Conservation (phyloP, 2,329 filamentous ascomycete genomes). For the Pestalotiopsis sp. region DNA sequence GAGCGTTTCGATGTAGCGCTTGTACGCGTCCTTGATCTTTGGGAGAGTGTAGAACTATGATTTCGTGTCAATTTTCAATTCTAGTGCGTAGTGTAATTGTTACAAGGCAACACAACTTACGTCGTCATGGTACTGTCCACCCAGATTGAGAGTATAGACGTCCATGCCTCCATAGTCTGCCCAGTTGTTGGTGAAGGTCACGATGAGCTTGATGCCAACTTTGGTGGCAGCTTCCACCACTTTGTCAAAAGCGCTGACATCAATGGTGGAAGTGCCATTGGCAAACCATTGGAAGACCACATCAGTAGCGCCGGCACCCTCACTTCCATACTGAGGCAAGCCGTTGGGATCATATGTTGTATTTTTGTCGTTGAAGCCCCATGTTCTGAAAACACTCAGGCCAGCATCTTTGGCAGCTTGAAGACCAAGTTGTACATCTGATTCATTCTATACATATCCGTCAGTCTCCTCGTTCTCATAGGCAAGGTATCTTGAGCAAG, state of each 20-base stretch:
- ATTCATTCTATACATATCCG: constrained; percentile 40
- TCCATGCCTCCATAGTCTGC: constrained; percentile 64
- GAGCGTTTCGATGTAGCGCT: constrained; percentile 61
- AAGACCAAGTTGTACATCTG: constrained; percentile 28
- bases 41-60: constrained; percentile 51
- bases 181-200: constrained; percentile 62
- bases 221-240: constrained; percentile 53
- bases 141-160: constrained; percentile 59
- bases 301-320: constrained; percentile 47
- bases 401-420: constrained; percentile 26
- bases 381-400: constrained; percentile 55
- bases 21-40: constrained; percentile 54
- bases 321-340: constrained; percentile 54
- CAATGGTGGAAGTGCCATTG: constrained; percentile 49
- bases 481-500: neutral
- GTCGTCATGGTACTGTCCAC: constrained; percentile 54
- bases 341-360: constrained; percentile 46
- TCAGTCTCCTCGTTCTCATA: neutral
- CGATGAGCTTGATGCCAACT: constrained; percentile 53
- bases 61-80: neutral
- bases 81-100: too few relatives aligned
- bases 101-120: too few relatives aligned
- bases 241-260: constrained; percentile 50
- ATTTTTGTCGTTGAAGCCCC: constrained; percentile 63
- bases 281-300: constrained; percentile 49